Base-by-base conservation (phyloP, 2,329 filamentous ascomycete genomes). In the Biscogniauxia sp. region DNA sequence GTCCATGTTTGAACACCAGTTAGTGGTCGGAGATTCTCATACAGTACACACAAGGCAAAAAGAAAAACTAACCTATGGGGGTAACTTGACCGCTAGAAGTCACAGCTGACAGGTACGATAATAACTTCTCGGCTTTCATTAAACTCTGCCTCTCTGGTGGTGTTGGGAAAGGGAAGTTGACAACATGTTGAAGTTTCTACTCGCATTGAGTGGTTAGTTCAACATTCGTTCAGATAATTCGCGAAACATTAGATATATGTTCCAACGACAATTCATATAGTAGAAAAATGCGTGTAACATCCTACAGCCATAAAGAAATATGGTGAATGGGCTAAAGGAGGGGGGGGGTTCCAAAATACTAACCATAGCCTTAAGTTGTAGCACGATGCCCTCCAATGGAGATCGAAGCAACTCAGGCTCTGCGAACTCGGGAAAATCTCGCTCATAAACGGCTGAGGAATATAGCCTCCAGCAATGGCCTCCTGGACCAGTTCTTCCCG, bases 401-500 rank as follows among this genome's bases (percentile, higher is more conserved):
- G 95, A 96, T 23, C 93, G 86, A 54, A 96, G 77, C 49, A 99
- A 88, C 75, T 99, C 95, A 0, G 95, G 94, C 23, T 93, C 88
- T 0, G 91, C 88, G 69, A 96, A 96, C 65, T 94, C 86, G 23
- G 87, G 81, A 67, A 99, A 97, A 67, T 96, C 93, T 60, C 92
- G 84, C 76, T 95, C 95, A 69, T 91, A 99, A 0, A 99, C 90
- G 0, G 95, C 95, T 13, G 93, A 97, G 0, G 93, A 97, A 76
- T 97, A 99, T 4, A 99, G 78, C 59, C 93, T 83, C 78, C 97
- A 99, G 76, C 94, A 98, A 76, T 99, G 96, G 7, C 95, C 95
- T 45, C 37, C 37, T 1, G 95, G 93, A 0, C 93, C 94, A 3
- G 94, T 99, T 81, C 95, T 89, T 64, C 96, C 95, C 60, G 95